Evolutionary conservation across 768 basidiomycete genomes (phyloP), one percentile per base, ranked within the genome.

Genomic region (Auricularia sp.): DNA sequence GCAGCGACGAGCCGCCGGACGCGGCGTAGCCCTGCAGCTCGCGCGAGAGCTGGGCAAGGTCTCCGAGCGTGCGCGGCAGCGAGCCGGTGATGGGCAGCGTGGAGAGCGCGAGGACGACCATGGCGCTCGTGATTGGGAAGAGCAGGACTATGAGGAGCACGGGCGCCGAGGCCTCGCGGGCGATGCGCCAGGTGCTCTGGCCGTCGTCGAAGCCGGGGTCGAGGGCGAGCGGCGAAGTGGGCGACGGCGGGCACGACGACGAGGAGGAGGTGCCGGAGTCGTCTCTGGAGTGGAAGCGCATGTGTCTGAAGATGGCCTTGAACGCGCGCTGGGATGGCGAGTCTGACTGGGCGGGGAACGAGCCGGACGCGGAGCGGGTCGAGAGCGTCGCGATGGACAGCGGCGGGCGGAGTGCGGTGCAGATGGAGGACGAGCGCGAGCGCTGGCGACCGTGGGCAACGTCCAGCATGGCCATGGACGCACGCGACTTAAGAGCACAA

Each of bases 21-120:
- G 87, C 87, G 8, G 89, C 85, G 73, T 93, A 94, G 63, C 82
- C 84, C 70, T 88, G 88, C 6, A 92, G 83, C 66, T 91, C 89
- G 51, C 83, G 78, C 16, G 88, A 90, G 11, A 93, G 79, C 70
- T 85, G 82, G 13, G 89, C 87, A 58, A 92, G 81, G 70, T 94
- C 92, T 24, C 86, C 74, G 36, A 91, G 75, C 24, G 86, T 92
- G 63, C 81, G 83, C 14, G 91, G 92, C 88, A 89, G 90, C 18
- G 86, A 76, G 68, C 87, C 78, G 64, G 88, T 84, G 68, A 92
- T 85, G 62, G 90, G 88, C 5, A 92, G 74, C 5, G 87, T 77
- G 62, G 77, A 78, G 61, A 83, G 77, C 37, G 75, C 74, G 63
- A 79, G 67, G 45, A 84, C 71, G 45, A 84, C 76, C 6, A 83